Evolutionary conservation across 192 early-diverging fungal genomes (phyloP), one percentile per base, ranked within the genome.

Genomic region (Coemansia sp.): DNA sequence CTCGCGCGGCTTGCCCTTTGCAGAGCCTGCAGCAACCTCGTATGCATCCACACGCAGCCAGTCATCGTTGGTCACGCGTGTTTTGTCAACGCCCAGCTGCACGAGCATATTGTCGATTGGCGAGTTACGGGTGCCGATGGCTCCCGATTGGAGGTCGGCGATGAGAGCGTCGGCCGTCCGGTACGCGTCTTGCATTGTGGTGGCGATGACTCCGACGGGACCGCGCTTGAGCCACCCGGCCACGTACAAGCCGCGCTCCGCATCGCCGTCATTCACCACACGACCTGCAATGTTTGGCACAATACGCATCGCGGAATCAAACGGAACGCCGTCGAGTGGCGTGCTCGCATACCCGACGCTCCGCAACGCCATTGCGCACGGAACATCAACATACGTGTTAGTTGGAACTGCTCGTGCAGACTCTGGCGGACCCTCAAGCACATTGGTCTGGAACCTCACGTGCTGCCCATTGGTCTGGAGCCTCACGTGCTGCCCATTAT

Each of bases 181-280:
- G 64, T 92, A 89, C 1, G 93, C 93, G 62, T 96, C 93, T 41
- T 87, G 86, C 93, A 98, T 95, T 5, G 97, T 98, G 0, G 93
- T 83, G 2, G 94, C 94, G 68, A 98, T 94, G 9, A 95, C 94
- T 2, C 95, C 97, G 2, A 86, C 86, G 21, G 96, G 93, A 0
- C 97, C 97, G 22, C 91, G 87, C 68, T 97, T 98, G n/a, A 96
- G 65, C 97, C 97, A 98, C 5, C 95, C 95, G 1, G 94, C 69
- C 0, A 88, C 91, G 67, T 98, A 98, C 25, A 98, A 61, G 0
- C 93, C 90, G 12, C 88, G 86, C 5, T 70, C 50, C 9, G 81
- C 50, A 17, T 79, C 69, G 27, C 81, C 52, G 12, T n/a, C n/a
- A 27, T 85, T 84, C 5, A 87, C 19, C 3, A 90, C 86, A 35